phyloP scores from a whole-genome alignment of 306 rosid genomes.

The Canavalia ensiformis region DNA sequence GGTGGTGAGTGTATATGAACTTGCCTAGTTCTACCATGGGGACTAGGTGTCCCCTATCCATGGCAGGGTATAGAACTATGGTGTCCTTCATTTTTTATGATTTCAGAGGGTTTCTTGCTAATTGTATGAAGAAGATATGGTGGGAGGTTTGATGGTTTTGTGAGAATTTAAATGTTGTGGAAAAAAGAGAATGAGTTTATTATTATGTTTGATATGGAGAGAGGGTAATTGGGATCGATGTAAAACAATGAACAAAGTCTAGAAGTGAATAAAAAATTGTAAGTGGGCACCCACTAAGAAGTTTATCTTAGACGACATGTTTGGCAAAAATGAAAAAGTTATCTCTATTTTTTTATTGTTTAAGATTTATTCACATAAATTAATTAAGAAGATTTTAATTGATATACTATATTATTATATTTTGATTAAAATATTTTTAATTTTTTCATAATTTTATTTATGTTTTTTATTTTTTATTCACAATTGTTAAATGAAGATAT shows the following conservation, averaged over 20 bases:
- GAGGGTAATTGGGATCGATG: neutral
- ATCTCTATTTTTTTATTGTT: too few relatives aligned
- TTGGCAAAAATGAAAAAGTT: neutral
- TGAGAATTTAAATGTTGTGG: slow-evolving; percentile 12
- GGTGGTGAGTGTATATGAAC: slow-evolving; percentile 39
- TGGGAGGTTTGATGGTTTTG: neutral
- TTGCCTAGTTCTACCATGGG: slow-evolving; percentile 59
- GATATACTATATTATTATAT: too few relatives aligned
- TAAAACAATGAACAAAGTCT: neutral
- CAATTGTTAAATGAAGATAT: too few relatives aligned
- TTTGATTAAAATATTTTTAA: too few relatives aligned
- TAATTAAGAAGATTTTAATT: too few relatives aligned
- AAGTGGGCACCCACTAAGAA: neutral
- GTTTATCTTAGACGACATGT: neutral
- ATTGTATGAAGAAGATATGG: too few relatives aligned
- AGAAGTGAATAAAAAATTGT: neutral
- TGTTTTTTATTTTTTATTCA: too few relatives aligned
- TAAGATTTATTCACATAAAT: too few relatives aligned
- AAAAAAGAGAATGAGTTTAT: neutral
- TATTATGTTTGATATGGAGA: neutral
- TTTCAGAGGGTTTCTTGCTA: neutral
- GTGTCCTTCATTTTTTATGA: slow-evolving; percentile 34
- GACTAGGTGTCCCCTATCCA: slow-evolving; percentile 50
- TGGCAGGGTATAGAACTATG: slow-evolving; percentile 54
- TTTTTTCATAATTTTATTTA: too few relatives aligned